Conservation (phyloP, 805 yeast genomes). For the Yamadazyma laniorum region DNA sequence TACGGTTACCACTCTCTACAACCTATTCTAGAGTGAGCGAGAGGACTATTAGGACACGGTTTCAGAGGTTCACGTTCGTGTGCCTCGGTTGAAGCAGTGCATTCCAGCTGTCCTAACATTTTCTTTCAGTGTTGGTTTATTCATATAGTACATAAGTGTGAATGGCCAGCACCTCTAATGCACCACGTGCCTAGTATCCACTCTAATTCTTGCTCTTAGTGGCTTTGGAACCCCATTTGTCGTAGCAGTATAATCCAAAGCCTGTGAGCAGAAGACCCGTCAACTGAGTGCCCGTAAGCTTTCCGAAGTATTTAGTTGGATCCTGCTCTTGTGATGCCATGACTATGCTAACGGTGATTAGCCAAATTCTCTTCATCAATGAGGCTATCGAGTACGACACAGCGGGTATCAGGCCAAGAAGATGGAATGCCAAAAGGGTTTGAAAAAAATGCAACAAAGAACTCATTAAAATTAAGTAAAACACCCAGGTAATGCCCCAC, state of each 20-base stretch:
- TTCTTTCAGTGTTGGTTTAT: no score
- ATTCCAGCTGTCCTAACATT: constrained; percentile 5
- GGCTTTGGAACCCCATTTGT: constrained; percentile 52
- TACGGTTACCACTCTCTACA: constrained; percentile 49
- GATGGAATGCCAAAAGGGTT: constrained; percentile 75
- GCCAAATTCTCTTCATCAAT: constrained; percentile 82
- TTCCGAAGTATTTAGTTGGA: constrained; percentile 25
- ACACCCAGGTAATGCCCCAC: constrained; percentile 33
- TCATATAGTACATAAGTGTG: neutral
- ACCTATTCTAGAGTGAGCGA: constrained; percentile 44
- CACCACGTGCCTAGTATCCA: neutral
- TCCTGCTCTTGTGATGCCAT: constrained; percentile 46
- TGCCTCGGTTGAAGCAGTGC: constrained; percentile 12
- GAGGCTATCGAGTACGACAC: constrained; percentile 85
- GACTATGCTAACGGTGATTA: constrained; percentile 72
- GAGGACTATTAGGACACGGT: neutral
- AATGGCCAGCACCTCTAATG: neutral
- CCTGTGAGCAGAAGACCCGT: constrained; percentile 51
- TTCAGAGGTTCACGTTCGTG: neutral
- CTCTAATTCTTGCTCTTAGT: constrained; percentile 1
- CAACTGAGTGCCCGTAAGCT: constrained; percentile 45
- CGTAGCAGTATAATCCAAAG: constrained; percentile 60
- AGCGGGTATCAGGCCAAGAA: constrained; percentile 78
- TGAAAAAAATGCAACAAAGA: constrained; percentile 79
- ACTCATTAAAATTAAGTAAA: constrained; percentile 55